Conservation (phyloP, 1,284 basidiomycete genomes). For the Acaromyces ingoldii region DNA sequence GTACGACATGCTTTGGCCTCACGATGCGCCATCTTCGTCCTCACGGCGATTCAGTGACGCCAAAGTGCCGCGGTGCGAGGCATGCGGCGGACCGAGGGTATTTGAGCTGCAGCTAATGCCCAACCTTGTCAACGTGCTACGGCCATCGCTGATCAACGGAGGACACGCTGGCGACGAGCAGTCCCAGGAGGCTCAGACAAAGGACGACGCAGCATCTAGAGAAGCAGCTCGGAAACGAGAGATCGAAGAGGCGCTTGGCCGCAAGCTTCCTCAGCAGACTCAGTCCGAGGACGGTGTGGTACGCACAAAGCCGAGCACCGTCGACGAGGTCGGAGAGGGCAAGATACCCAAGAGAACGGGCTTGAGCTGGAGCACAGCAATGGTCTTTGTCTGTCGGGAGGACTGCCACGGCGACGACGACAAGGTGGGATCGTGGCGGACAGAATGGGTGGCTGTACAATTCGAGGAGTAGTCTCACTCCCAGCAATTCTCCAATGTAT, state of each 20-base stretch:
- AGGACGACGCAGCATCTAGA: neutral
- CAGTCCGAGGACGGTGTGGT: conserved; percentile 8
- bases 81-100: conserved; percentile 32
- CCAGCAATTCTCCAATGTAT: no score
- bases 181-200: no score
- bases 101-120: conserved; percentile 52
- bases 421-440: no score
- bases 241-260: conserved; percentile 38
- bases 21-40: neutral
- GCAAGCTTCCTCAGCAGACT: conserved; percentile 13
- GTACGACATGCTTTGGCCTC: conserved; percentile 39
- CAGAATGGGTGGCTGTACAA: no score
- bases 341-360: conserved; percentile 21
- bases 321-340: neutral
- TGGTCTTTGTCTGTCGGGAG: conserved; percentile 41
- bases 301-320: neutral
- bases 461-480: no score
- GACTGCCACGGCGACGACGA: conserved; percentile 25
- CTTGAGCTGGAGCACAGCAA: conserved; percentile 42
- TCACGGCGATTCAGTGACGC: conserved; percentile 1
- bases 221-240: conserved; percentile 7
- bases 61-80: conserved; percentile 29
- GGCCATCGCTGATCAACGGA: conserved; percentile 16
- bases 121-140: conserved; percentile 43
- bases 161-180: neutral